Evolutionary conservation across 441 rosid species (phyloP), one percentile per base, ranked within the genome.

Genomic region (Corymbia calophylla): DNA sequence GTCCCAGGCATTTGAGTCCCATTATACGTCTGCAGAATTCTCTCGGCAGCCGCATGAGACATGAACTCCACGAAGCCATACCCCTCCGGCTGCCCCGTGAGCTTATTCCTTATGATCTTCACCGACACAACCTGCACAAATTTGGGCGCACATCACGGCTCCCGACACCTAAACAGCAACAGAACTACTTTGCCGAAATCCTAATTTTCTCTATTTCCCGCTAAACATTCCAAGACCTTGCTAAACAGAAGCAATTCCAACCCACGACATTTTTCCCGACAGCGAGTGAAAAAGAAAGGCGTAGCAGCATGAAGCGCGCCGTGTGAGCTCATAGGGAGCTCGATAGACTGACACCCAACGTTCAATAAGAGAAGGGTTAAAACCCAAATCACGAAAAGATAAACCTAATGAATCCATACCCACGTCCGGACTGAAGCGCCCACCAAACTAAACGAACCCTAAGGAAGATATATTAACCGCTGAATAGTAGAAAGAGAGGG

Each of bases 1-100:
- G 98, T 95, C 80, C 96, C 97, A 44, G 99, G 98, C 99, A 96
- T 96, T 56, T 92, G 95, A 19, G 95, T 94, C 66, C 99, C 99
- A 90, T 96, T 98, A 90, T 95, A 97, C 14, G 96, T 89, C 94
- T 96, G 99, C 87, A 98, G 92, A 87, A 95, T 89, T 92, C 98
- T 96, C 91, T 98, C 99, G 0, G 99, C 99, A 23, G 99, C 97
- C 82, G 93, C 96, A 80, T 98, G 99, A 87, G 98, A 94, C 91
- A 94, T 90, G 86, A 98, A 98, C 93, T 98, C 99, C 89, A 98
- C 95, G 87, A 98, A 98, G 53, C 99, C 99, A 89, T 98, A 98
- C 21, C 99, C 99, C 93, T 98, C 99, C 6, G 99, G 99, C 86
- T 94, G 99, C 54, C 96, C 96, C 32, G 99, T 97, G 88, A 98